phyloP scores from a whole-genome alignment of 129 eudicot species.

The Saussurea involucrata region DNA sequence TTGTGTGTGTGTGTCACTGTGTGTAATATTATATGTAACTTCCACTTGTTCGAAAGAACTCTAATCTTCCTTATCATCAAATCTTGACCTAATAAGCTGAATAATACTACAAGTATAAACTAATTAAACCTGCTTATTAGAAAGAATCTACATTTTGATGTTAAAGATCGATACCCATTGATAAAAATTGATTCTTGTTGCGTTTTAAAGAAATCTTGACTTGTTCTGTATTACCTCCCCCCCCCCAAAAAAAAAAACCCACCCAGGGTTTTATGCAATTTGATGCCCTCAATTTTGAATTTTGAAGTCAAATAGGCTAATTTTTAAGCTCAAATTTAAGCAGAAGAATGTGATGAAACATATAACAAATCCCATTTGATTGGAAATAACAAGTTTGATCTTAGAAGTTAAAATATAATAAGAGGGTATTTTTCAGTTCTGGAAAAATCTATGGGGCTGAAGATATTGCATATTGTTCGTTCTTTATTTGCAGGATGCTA shows the following conservation, averaged over 20 bases:
- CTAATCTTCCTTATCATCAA: neutral
- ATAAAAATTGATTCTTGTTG: neutral
- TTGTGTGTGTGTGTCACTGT: neutral
- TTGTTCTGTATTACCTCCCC: neutral
- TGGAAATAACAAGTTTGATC: conserved; percentile 5
- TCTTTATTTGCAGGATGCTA: conserved; percentile 37
- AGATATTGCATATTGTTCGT: neutral
- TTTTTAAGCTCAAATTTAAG: neutral
- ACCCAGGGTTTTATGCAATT: neutral
- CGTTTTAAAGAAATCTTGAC: conserved; percentile 1
- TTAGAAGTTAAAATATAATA: neutral
- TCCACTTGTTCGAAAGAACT: neutral
- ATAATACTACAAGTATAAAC: neutral
- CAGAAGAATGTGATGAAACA: neutral
- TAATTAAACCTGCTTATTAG: neutral
- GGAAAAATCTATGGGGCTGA: no score
- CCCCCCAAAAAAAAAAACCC: no score
- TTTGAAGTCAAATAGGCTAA: conserved; percentile 18
- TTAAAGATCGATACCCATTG: conserved; percentile 5
- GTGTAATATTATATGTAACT: no score
- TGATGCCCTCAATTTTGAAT: conserved; percentile 11
- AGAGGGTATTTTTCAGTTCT: neutral
- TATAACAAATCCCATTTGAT: neutral
- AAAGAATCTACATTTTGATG: conserved; percentile 1
- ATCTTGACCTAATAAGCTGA: neutral